Base-by-base conservation (phyloP, 2,329 filamentous ascomycete genomes). In the Neofusicoccum parvum region DNA sequence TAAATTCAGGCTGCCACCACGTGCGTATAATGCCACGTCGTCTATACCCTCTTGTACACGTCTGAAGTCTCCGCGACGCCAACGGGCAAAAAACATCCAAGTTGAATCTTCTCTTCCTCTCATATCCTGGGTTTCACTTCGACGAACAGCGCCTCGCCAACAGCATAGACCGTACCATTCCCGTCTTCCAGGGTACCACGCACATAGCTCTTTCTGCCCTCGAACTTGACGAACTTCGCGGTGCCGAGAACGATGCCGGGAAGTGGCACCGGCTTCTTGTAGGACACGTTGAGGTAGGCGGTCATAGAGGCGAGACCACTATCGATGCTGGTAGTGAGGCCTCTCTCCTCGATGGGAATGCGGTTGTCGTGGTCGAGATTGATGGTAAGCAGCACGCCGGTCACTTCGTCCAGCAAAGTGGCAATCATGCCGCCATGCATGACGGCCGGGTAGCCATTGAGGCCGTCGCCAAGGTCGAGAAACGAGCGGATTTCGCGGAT, bases 361-460 rank as follows among this genome's bases (percentile, higher is more conserved):
- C 23, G 17, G 32, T 65, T 58, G n/a, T 62, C 64, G 6, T 70
- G 59, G 27, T 76, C 76, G 15, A 70, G 65, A 67, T 85, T 85
- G 34, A 81, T 69, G 2, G 77, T 76, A 10, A 86, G 75, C 17
- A 87, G 68, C 5, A 83, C 76, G 0, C 86, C 85, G 72, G 85
- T 82, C 5, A 79, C 75, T 71, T 90, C 87, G 70, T 90, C 87
- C 23, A 90, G 72, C n/a, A 89, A 72, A 0, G 83, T 81, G 9
- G 82, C 81, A 6, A 86, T 80, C 36, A 89, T 81, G 1, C 87
- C 87, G 20, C 87, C 87, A 71, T 90, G 87, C 10, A 80, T 76
- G 6, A 86, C 78, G 3, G 78, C 73, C 1, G 83, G 75, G 69
- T 83, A 83, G 2, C 87, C 87, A 68, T 86, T 85, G 64, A 89